These are phyloP conservation scores for Abortiporus biennis DNA, from an alignment of 1,284 basidiomycete species.

Conservation along the genomic window DNA sequence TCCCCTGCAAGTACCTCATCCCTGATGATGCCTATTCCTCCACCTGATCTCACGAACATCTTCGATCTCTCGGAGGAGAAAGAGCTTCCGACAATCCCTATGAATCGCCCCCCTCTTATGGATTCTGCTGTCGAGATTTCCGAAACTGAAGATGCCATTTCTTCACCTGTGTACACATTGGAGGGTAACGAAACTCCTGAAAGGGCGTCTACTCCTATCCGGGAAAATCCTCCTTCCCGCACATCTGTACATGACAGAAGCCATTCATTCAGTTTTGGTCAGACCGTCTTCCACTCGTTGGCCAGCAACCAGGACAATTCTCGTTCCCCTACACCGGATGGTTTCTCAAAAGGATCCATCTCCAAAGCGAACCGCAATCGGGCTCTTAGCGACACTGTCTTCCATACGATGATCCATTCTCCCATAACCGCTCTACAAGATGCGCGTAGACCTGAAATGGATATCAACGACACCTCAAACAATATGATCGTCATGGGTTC, in stretches of 20 bases:
- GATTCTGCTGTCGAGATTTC: conserved; percentile 38
- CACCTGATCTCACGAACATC: conserved; percentile 34
- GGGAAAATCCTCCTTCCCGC: conserved; percentile 18
- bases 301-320: conserved; percentile 19
- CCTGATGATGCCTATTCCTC: conserved; percentile 25
- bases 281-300: conserved; percentile 45
- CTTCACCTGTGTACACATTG: no score
- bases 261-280: conserved; percentile 58
- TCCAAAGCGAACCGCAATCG: conserved; percentile 38
- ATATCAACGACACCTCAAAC: conserved; percentile 52
- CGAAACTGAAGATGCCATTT: conserved; percentile 18
- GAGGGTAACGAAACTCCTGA: conserved; percentile 1
- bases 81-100: conserved; percentile 41
- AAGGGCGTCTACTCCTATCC: not conserved
- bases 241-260: conserved; percentile 30
- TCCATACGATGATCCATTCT: conserved; percentile 40
- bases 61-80: conserved; percentile 48
- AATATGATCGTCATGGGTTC: conserved; percentile 41
- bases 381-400: conserved; percentile 55
- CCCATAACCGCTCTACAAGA: conserved; percentile 12
- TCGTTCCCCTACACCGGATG: not conserved
- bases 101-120: conserved; percentile 35
- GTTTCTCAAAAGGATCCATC: conserved; percentile 7
- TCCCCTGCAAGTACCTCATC: conserved; percentile 15
- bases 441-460: conserved; percentile 38